These are phyloP conservation scores for Huntiella bhutanensis DNA, from an alignment of 2,329 filamentous ascomycete species.

Conservation along the genomic window DNA sequence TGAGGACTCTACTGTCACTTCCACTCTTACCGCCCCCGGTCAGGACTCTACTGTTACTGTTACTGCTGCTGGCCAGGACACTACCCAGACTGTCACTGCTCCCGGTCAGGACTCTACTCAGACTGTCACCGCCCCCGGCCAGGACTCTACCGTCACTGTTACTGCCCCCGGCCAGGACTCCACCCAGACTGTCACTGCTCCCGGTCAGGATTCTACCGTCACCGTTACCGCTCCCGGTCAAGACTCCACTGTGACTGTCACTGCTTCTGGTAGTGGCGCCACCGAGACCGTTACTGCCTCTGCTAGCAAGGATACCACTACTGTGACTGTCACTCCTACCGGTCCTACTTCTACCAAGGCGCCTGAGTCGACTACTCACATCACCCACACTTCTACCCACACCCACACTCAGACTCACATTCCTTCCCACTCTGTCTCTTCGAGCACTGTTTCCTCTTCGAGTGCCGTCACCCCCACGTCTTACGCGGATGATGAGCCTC, in stretches of 20 bases:
- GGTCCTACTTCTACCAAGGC: not conserved
- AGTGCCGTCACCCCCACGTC: not conserved
- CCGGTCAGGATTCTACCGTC: slow-evolving; percentile 20
- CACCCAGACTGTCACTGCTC: slow-evolving; percentile 8
- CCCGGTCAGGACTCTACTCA: slow-evolving; percentile 2
- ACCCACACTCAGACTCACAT: not conserved
- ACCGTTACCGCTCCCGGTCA: slow-evolving; percentile 20
- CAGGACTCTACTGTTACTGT: slow-evolving; percentile 7
- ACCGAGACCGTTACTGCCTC: slow-evolving; percentile 8
- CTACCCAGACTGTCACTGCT: slow-evolving; percentile 1
- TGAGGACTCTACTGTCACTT: slow-evolving; percentile 13
- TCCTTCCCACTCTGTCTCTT: not conserved
- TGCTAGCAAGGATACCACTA: slow-evolving; percentile 16
- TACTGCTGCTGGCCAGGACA: not conserved
- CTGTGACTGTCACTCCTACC: slow-evolving; percentile 6
- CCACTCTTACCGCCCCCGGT: slow-evolving; percentile 14
- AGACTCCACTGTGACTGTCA: slow-evolving; percentile 11
- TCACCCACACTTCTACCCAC: not conserved
- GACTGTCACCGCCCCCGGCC: slow-evolving; percentile 1
- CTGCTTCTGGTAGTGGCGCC: slow-evolving; percentile 15
- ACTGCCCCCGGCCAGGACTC: not conserved
- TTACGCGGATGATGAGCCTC: slow-evolving; percentile 1
- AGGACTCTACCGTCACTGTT: slow-evolving; percentile 1
- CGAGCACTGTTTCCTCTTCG: not conserved
- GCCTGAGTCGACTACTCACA: slow-evolving; percentile 7